Evolutionary conservation across 345 rosid species (phyloP), one percentile per base, ranked within the genome.

Genomic region (Melastoma malabathricum): DNA sequence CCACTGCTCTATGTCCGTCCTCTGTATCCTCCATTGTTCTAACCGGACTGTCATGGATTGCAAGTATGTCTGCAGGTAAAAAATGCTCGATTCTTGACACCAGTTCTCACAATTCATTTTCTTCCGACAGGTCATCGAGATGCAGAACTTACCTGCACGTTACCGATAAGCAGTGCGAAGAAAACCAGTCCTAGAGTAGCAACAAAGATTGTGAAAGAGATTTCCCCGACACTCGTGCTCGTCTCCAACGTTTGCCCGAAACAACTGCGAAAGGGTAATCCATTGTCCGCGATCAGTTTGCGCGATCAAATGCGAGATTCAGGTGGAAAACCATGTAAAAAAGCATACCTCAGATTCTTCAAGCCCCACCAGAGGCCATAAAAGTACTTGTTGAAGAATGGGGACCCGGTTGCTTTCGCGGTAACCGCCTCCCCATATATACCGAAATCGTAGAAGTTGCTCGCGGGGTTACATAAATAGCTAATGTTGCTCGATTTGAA

Each of bases 361-460:
- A 90, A 62, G 13, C 98, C 98, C 96, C 96, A 90, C 98, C 98
- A 90, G 23, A 90, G 89, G 64, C 92, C 83, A 67, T 83, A 83
- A 27, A 86, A 90, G 75, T 83, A 90, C 61, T 90, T 86, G 78
- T 74, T 61, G 47, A 90, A 34, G 76, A 90, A 90, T 0, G 77
- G 63, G 19, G 96, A 54, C 16, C 65, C 53, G 22, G 87, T 75
- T 18, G 84, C 85, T 46, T 47, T 64, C 17, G 65, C 75, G 20
- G 72, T 68, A 64, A 82, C 60, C 25, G 89, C 78, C 62, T 90
- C 92, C 13, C 79, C 89, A 47, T 72, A 90, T 31, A 90, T 86
- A 44, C 96, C 94, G 25, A 90, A 90, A 52, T 68, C 64, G 45
- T 82, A 90, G 55, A 59, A 75, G 50, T 34, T 62, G 15, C 15